Evolutionary conservation across 2,329 filamentous ascomycete genomes (phyloP), one percentile per base, ranked within the genome.

Genomic region (Arthrobotrys sphaeroides): DNA sequence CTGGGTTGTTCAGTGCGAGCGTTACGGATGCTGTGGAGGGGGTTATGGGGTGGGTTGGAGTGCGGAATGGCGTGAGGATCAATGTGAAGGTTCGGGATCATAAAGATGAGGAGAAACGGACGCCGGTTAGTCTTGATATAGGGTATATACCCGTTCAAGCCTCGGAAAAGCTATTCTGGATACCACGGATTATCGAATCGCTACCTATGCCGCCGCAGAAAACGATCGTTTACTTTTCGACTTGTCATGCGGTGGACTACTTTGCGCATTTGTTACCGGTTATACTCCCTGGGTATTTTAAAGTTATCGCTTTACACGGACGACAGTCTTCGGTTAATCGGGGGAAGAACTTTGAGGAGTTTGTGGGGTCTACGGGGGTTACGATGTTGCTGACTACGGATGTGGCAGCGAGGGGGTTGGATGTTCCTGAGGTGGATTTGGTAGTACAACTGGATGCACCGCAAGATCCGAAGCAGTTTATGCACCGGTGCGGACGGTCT

Each of bases 41-140:
- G 77, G 92, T 97, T 81, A 91, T 99, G 65, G 93, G 99, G 61
- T 88, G 94, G 36, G 93, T 97, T 5, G 95, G 95, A 18, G 84
- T 98, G 78, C 88, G 95, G 38, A 98, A 99, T 82, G 95, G 95
- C 0, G 94, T 97, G 80, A 96, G 96, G 81, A 93, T 99, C 76
- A 90, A 92, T 9, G 95, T 98, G 60, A 95, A 94, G 80, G 95
- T 99, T 62, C 81, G 89, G 83, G 84, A 88, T 84, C 85, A 85
- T 18, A 81, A 87, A 3, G 83, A 89, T 18, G 89, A 94, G 77
- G 94, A 98, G 81, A 91, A 94, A 81, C 89, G 90, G 77, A 98
- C 94, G 0, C 95, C 95, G 5, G 93, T 94, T 36, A 95, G 92
- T 83, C 84, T 99, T n/a, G 90, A 94, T 82, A 94, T 98, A 90